Base-by-base conservation (phyloP, 176 grass and related monocot genomes). In the Oryza longistaminata region DNA sequence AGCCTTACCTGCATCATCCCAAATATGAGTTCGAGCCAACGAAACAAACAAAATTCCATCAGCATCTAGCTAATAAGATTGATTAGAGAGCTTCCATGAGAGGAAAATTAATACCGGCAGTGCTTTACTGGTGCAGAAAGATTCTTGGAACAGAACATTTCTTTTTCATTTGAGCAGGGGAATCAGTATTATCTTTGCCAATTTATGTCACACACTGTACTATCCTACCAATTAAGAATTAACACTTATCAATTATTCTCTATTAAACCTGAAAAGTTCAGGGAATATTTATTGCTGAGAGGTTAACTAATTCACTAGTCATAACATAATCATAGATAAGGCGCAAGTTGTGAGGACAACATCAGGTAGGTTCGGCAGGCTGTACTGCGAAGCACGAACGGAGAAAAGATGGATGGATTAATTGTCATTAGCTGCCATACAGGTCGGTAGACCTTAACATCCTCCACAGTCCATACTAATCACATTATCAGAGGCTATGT, bases 361-460 rank as follows among this genome's bases (percentile, higher is more conserved):
- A 29, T 90, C 68, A 69, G 68, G 74, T 86, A 75, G 82, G 46
- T 62, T 29, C 6, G n/a, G 71, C 29, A 21, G 24, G 83, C 12
- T 78, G 73, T 25, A 25, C 44, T 42, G 26, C 4, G 14, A 21
- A 46, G 11, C 40, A 27, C 39, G 69, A 49, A 79, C 60, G 61
- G 76, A 49, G 61, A 81, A 49, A 34, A 68, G 9, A 15, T 62
- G 19, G 58, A 62, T 43, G 62, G 12, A 11, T 58, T n/a, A 58
- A 58, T 53, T 75, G 71, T 62, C 74, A 79, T 39, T 40, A 74
- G 31, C 73, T 44, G 64, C 79, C 74, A 83, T 4, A 1, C 53
- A 58, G 64, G 85, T 71, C n/a, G 88, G 82, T 81, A 85, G 71
- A 50, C 77, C 71, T 75, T 76, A 81, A 45, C 75, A 79, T 79